Evolutionary conservation across 2,329 filamentous ascomycete species (phyloP), one percentile per base, ranked within the genome.

Genomic region (Chaetomiaceae sp.): DNA sequence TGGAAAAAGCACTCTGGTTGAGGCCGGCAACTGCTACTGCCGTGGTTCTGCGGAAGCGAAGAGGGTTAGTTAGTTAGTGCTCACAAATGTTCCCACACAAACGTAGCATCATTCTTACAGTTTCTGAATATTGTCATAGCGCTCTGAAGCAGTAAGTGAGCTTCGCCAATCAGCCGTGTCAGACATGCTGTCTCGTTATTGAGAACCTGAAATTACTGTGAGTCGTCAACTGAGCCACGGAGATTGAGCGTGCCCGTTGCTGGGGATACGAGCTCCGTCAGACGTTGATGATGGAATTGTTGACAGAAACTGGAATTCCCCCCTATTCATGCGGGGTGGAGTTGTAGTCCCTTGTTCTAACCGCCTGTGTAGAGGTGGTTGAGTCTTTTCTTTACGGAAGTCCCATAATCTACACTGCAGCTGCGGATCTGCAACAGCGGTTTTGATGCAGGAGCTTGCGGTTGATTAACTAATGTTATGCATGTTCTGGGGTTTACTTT

Each of bases 41-140:
- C 30, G 53, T 44, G 48, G 62, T 52, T 32, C 65, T 66, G 51
- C 10, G 40, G 37, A 9, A 27, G 10, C 2, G 7, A n/a, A n/a
- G n/a, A n/a, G n/a, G n/a, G n/a, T n/a, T n/a, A n/a, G n/a, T n/a
- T n/a, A 30, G 33, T 44, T 27, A 38, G 30, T 29, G 18, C 20
- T 16, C n/a, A 10, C 16, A 33, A 18, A 16, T 14, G 14, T 1
- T 18, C 29, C 9, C 20, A 3, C 3, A 11, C n/a, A 3, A 4
- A 18, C 16, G n/a, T n/a, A n/a, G n/a, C 5, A n/a, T n/a, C n/a
- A 21, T 9, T 44, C 81, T 73, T 67, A 85, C 82, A 86, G 73
- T 53, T 72, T 77, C 59, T 85, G 76, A 46, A 89, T 82, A 54
- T 76, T 79, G 51, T 79, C 77, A 66, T 86, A 82, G 51, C 86